Evolutionary conservation across 768 basidiomycete species (phyloP).

Genomic region (Rhodotorula taiwanensis): DNA sequence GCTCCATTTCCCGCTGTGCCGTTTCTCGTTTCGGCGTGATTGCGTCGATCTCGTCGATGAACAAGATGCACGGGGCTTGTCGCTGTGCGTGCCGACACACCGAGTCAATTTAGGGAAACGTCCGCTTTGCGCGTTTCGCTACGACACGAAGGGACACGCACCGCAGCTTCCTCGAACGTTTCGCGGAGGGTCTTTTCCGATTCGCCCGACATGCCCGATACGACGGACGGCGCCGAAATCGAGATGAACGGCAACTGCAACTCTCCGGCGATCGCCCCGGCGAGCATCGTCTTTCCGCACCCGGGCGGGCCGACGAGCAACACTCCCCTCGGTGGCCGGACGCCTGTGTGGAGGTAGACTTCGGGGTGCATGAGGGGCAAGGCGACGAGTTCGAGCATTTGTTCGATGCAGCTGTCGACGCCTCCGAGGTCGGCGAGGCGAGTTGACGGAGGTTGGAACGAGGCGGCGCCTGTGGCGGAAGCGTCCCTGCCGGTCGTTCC

Average conservation of each 20-base stretch:
- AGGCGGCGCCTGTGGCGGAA: too few species aligned
- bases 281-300: slow-evolving; percentile 90
- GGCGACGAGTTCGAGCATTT: slow-evolving; percentile 90
- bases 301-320: slow-evolving; percentile 92
- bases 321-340: slow-evolving; percentile 85
- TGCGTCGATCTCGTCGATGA: slow-evolving; percentile 96
- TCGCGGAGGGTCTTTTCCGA: slow-evolving; percentile 93
- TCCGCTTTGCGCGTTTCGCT: too few species aligned
- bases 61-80: slow-evolving; percentile 83
- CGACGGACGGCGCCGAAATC: slow-evolving; percentile 89
- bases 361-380: slow-evolving; percentile 94
- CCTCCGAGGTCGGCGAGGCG: slow-evolving; percentile 76
- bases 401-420: slow-evolving; percentile 74
- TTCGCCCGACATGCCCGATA: slow-evolving; percentile 97
- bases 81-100: slow-evolving; percentile 55
- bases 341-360: slow-evolving; percentile 85
- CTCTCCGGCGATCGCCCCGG: slow-evolving; percentile 93
- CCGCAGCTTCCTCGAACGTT: slow-evolving; percentile 95
- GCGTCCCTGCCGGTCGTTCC: slow-evolving; percentile 35
- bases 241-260: slow-evolving; percentile 85
- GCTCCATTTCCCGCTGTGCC: slow-evolving; percentile 96
- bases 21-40: slow-evolving; percentile 97
- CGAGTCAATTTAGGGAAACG: too few species aligned
- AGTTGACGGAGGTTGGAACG: slow-evolving; percentile 18
- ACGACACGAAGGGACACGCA: slow-evolving; percentile 46